Conservation (phyloP, 257 asterid genomes). For the Fraxinus anomala region DNA sequence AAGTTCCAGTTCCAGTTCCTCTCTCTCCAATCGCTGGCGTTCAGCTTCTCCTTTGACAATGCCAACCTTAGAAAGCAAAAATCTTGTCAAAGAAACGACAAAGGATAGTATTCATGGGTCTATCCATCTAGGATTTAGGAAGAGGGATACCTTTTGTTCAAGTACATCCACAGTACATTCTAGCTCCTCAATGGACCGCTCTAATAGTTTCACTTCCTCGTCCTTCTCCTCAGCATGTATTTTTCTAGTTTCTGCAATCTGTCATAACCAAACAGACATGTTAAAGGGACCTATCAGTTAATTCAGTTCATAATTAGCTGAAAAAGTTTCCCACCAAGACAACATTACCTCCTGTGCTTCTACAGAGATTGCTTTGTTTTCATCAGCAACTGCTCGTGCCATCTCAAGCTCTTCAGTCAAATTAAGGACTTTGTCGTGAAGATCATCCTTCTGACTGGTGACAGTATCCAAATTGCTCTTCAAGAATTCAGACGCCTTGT, state of each 20-base stretch:
- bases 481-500: constrained; percentile 52
- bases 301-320: background rate
- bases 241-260: constrained; percentile 63
- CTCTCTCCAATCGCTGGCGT: constrained; percentile 82
- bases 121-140: constrained; percentile 18
- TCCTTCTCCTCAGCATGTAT: constrained; percentile 75
- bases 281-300: constrained; percentile 18
- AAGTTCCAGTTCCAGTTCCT: constrained; percentile 94
- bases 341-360: constrained; percentile 86
- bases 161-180: constrained; percentile 87
- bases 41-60: constrained; percentile 93
- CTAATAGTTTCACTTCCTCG: constrained; percentile 83
- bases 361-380: constrained; percentile 58
- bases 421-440: constrained; percentile 40
- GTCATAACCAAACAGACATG: constrained; percentile 27
- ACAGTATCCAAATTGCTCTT: constrained; percentile 54
- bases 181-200: constrained; percentile 83
- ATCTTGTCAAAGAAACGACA: constrained; percentile 31
- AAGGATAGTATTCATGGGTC: constrained; percentile 7
- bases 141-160: constrained; percentile 74
- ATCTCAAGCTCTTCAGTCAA: constrained; percentile 64
- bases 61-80: constrained; percentile 56
- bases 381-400: constrained; percentile 67
- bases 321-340: background rate
- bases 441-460: constrained; percentile 55